Conservation (phyloP, 495 filamentous ascomycete genomes). For the Evernia prunastri region DNA sequence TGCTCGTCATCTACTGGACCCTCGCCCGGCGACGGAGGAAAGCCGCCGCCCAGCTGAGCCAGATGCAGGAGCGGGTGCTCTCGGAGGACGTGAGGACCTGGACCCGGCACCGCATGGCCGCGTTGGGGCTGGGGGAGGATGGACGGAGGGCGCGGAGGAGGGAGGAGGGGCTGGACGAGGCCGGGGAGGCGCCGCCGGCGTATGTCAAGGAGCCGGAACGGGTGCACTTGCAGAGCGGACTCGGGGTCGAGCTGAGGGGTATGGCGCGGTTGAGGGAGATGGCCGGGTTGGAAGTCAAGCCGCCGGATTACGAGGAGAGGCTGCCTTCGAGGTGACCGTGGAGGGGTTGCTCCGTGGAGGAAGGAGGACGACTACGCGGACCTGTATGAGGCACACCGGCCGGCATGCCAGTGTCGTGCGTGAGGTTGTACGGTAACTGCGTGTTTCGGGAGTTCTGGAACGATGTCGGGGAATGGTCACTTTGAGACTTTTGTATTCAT, state of each 20-base stretch:
- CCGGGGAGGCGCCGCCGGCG: slow-evolving; percentile 52
- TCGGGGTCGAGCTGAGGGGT: slow-evolving; percentile 13
- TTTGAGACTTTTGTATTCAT: not conserved
- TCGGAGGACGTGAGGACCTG: slow-evolving; percentile 19
- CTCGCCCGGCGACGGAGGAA: slow-evolving; percentile 16
- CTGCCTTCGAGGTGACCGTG: slow-evolving; percentile 8
- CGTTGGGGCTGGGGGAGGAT: slow-evolving; percentile 10
- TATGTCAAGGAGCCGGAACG: slow-evolving; percentile 36
- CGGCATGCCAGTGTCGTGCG: no score
- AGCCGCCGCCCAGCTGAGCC: slow-evolving; percentile 3
- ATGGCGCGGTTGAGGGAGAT: slow-evolving; percentile 11
- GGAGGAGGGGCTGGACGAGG: slow-evolving; percentile 49
- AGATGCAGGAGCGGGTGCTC: slow-evolving; percentile 17
- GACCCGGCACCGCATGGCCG: slow-evolving; percentile 14
- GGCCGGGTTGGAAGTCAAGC: slow-evolving; percentile 21
- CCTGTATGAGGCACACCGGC: not conserved
- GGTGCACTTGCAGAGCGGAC: slow-evolving; percentile 12
- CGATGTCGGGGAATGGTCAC: no score
- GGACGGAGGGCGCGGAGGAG: not conserved
- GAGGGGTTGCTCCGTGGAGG: not conserved
- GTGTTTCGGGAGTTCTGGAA: no score
- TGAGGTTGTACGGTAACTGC: no score
- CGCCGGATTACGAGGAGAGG: slow-evolving; percentile 26
- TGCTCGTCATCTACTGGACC: slow-evolving; percentile 22
- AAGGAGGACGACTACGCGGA: not conserved